These are phyloP conservation scores for Cryptococcus depauperatus DNA, from an alignment of 1,284 basidiomycete species.

Conservation along the genomic window DNA sequence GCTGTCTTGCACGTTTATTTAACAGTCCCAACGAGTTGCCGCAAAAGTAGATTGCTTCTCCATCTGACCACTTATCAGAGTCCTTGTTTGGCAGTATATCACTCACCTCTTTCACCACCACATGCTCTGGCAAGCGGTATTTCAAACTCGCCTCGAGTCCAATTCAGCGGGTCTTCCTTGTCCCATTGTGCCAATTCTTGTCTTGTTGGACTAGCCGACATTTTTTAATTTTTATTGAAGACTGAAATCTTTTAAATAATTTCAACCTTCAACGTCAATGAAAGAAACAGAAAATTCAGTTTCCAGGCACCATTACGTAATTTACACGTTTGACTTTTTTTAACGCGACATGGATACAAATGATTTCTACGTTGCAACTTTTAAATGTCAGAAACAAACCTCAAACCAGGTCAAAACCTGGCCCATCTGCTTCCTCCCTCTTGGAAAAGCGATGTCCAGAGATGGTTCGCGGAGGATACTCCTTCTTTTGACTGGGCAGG, in stretches of 20 bases:
- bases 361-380: too few species aligned
- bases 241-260: too few species aligned
- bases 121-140: slow-evolving; percentile 37
- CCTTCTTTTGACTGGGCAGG: slow-evolving; percentile 97
- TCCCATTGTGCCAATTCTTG: slow-evolving; percentile 24
- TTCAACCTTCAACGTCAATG: too few species aligned
- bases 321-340: too few species aligned
- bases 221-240: too few species aligned
- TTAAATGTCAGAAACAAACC: slow-evolving; percentile 18
- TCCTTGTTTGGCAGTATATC: background rate
- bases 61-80: slow-evolving; percentile 19
- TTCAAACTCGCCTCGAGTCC: slow-evolving; percentile 44
- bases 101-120: slow-evolving; percentile 39
- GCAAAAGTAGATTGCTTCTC: slow-evolving; percentile 67
- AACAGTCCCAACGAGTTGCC: slow-evolving; percentile 91
- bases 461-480: slow-evolving; percentile 88
- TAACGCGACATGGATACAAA: too few species aligned
- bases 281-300: too few species aligned
- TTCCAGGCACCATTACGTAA: too few species aligned
- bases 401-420: slow-evolving; percentile 35
- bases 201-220: too few species aligned
- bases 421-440: slow-evolving; percentile 74
- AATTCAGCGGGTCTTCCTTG: slow-evolving; percentile 37
- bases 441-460: slow-evolving; percentile 72
- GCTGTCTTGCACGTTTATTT: slow-evolving; percentile 60